Evolutionary conservation across 2,329 filamentous ascomycete species (phyloP).

Genomic region (Colletotrichum truncatum): DNA sequence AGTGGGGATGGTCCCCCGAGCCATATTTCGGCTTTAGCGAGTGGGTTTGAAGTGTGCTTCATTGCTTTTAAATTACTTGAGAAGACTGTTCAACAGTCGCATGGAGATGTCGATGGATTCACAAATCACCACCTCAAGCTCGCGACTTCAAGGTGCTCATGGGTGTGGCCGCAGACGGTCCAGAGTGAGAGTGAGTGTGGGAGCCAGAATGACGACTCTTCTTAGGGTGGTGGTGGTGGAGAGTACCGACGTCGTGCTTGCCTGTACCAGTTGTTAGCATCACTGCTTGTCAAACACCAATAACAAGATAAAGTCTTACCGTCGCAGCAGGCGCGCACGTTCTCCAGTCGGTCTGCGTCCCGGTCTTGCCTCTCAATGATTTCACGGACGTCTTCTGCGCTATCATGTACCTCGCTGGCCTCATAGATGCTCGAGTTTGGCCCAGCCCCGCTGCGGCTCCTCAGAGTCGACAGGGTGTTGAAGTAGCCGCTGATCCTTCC

Average conservation of each 20-base stretch:
- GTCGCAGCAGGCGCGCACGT: conserved; percentile 97
- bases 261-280: conserved; percentile 54
- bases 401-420: conserved; percentile 74
- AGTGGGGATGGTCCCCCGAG: conserved; percentile 16
- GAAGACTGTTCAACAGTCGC: conserved; percentile 17
- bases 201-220: conserved; percentile 49
- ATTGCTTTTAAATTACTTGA: conserved; percentile 19
- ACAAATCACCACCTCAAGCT: conserved; percentile 35
- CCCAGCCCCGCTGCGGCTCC: conserved; percentile 58
- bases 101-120: conserved; percentile 7
- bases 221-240: conserved; percentile 58
- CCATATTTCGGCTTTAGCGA: conserved; percentile 20
- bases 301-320: conserved; percentile 68
- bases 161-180: conserved; percentile 44
- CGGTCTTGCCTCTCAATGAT: conserved; percentile 82
- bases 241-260: conserved; percentile 77
- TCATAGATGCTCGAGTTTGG: conserved; percentile 64
- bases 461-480: conserved; percentile 64
- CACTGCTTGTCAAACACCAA: background rate
- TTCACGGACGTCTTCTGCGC: conserved; percentile 82
- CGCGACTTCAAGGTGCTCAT: conserved; percentile 47
- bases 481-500: conserved; percentile 69
- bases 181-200: conserved; percentile 46
- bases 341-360: conserved; percentile 85
- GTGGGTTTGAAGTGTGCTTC: conserved; percentile 24